Evolutionary conservation across 208 protist species (phyloP).

Genomic region (Tritrichomonas musculus): DNA sequence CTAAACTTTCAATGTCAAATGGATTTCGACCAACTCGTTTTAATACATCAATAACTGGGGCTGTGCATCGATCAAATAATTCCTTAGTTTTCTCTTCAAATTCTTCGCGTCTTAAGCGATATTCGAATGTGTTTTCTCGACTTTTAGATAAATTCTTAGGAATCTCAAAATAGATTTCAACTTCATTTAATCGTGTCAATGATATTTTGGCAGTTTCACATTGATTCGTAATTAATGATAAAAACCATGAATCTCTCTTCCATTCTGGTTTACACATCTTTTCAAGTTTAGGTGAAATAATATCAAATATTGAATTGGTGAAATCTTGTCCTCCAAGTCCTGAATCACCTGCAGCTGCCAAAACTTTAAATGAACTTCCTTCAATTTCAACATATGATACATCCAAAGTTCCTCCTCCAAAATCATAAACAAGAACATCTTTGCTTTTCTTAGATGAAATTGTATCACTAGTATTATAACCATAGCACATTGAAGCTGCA

Average conservation of each 20-base stretch:
- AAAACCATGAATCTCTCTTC: too few relatives aligned
- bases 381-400: too few relatives aligned
- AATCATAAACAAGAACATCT: too few relatives aligned
- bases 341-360: constrained; percentile 52
- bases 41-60: constrained; percentile 42
- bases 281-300: constrained; percentile 36
- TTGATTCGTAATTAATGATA: not conserved
- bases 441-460: constrained; percentile 50
- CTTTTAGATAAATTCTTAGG: too few relatives aligned
- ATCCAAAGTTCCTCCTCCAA: too few relatives aligned
- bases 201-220: constrained; percentile 42
- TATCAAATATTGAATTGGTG: constrained; percentile 49
- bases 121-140: too few relatives aligned
- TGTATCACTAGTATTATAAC: too few relatives aligned
- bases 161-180: too few relatives aligned
- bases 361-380: constrained; percentile 55
- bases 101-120: constrained; percentile 46
- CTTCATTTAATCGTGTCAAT: constrained; percentile 37
- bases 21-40: constrained; percentile 35
- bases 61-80: constrained; percentile 48
- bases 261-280: too few relatives aligned
- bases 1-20: constrained; percentile 47
- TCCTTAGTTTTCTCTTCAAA: constrained; percentile 51
- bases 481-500: too few relatives aligned
- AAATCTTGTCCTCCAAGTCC: constrained; percentile 62